Base-by-base conservation (phyloP, 495 filamentous ascomycete genomes). In the Penicillium bialowiezense region DNA sequence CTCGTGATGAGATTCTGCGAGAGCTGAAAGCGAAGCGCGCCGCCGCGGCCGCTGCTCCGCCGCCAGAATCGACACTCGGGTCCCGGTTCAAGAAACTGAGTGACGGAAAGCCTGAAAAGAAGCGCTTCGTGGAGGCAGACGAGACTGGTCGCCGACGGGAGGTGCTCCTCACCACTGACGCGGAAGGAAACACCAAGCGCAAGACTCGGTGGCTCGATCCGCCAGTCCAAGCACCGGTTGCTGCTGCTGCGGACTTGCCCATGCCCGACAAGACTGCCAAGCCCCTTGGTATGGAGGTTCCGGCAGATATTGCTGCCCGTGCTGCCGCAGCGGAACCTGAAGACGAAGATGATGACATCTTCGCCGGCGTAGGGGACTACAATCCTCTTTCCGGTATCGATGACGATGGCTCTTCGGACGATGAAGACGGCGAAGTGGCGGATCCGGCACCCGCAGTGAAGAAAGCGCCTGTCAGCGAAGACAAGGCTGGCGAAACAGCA, bases 321-420 rank as follows among this genome's bases (percentile, higher is more conserved):
- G 56, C 54, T 32, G 58, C 57, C 12, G 76, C 69, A 41, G 69
- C 69, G 32, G 61, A 63, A 31, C 68, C 62, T 23, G 65, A 66
- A 24, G 77, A 76, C 51, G 77, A 82, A 13, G 76, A 77, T 43
- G 77, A 81, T 34, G 79, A 88, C 44, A 98, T 98, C 18, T 98
- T 98, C 60, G 89, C 86, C 39, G 93, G 87, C 26, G 90, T 82
- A 2, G 93, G 88, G 5, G 89, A 93, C 56, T 98, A 96, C 63
- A 80, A 98, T 65, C 95, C 93, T 4, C 76, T 97, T 29, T 91
- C 83, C 1, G 87, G 77, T 15, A 58, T 95, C 19, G 83, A 75
- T 19, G 77, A 78, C 15, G 80, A 77, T 28, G 65, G 64, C 9
- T 70, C 72, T 6, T 68, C 66, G 1, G 72, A 78, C 4, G 77